phyloP scores from a whole-genome alignment of 148 eudicot species.

The Linanthus parryae region DNA sequence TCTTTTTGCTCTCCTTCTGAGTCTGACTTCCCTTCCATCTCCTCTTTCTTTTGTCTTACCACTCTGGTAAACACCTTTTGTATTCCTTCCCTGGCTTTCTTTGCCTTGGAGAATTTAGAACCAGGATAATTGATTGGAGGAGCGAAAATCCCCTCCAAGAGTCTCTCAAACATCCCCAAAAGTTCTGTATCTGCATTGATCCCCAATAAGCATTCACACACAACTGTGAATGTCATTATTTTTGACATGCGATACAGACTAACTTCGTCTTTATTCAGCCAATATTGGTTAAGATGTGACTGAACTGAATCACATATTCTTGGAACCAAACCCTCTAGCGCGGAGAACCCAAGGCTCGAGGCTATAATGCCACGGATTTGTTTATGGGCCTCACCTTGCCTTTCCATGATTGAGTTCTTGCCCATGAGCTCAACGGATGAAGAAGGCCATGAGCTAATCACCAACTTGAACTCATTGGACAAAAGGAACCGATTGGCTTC shows the following conservation, averaged over 20 bases:
- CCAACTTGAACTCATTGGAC: constrained; percentile 78
- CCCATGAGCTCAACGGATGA: constrained; percentile 82
- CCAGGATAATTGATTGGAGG: constrained; percentile 44
- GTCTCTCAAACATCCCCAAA: constrained; percentile 52
- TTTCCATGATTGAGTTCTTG: constrained; percentile 63
- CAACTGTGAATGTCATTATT: constrained; percentile 42
- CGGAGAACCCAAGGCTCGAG: constrained; percentile 32
- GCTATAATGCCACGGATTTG: constrained; percentile 44
- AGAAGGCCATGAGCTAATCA: constrained; percentile 85
- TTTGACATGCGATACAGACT: constrained; percentile 39
- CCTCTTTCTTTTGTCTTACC: constrained; percentile 43
- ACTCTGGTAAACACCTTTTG: constrained; percentile 29
- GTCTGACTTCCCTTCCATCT: constrained; percentile 23
- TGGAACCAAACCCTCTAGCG: constrained; percentile 47
- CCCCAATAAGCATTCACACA: constrained; percentile 63
- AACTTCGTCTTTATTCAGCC: constrained; percentile 22
- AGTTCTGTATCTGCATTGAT: constrained; percentile 36
- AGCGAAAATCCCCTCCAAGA: constrained; percentile 68
- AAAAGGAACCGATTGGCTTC: constrained; percentile 63
- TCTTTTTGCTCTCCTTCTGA: constrained; percentile 20
- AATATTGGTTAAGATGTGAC: constrained; percentile 28
- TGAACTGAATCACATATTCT: constrained; percentile 35
- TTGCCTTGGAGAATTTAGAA: constrained; percentile 69
- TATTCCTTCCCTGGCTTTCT: constrained; percentile 44
- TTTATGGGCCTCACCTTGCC: constrained; percentile 52